Conservation (phyloP, 345 rosid genomes). For the Leavenworthia alabamica region DNA sequence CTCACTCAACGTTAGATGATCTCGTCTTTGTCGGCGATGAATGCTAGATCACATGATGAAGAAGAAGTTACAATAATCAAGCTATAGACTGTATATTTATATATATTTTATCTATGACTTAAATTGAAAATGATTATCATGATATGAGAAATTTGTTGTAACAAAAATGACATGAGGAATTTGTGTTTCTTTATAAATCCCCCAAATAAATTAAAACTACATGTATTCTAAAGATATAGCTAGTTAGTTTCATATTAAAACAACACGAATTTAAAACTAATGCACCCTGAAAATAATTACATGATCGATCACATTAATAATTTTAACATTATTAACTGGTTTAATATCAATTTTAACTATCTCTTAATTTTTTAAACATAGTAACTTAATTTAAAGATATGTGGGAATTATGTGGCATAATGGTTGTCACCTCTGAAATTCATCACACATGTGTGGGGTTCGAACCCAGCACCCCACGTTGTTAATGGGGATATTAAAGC, state of each 20-base stretch:
- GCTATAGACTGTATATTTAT: neutral
- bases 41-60: too few relatives aligned
- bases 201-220: neutral
- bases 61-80: too few relatives aligned
- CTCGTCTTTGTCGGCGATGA: too few relatives aligned
- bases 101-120: conserved; percentile 1
- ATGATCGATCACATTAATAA: neutral
- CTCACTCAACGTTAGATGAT: too few relatives aligned
- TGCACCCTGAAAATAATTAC: neutral
- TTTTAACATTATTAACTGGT: neutral
- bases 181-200: neutral
- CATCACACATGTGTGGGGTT: too few relatives aligned
- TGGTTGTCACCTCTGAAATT: too few relatives aligned
- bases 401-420: too few relatives aligned
- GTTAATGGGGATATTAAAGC: too few relatives aligned
- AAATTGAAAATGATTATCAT: conserved; percentile 1
- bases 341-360: neutral
- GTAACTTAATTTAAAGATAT: too few relatives aligned
- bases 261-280: neutral
- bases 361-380: too few relatives aligned
- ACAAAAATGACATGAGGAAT: neutral
- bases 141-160: conserved; percentile 12
- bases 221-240: too few relatives aligned
- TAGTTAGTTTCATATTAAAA: neutral
- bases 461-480: too few relatives aligned